Conservation (phyloP, 2,329 filamentous ascomycete species). For the Trichoderma oligosporum region DNA sequence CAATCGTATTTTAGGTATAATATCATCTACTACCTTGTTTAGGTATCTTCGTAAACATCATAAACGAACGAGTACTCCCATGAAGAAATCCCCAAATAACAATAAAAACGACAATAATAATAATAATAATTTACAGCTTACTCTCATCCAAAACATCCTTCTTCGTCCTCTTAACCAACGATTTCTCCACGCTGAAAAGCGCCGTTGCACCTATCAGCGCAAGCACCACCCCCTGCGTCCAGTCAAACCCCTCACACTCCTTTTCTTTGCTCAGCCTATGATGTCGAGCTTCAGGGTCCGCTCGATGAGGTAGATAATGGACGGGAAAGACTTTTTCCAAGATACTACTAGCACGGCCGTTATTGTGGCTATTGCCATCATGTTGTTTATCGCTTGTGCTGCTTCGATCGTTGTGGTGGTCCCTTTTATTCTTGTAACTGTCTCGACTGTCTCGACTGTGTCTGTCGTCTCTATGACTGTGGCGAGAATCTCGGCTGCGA, state of each 20-base stretch:
- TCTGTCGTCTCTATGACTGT: neutral
- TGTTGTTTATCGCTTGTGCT: neutral
- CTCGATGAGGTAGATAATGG: constrained; percentile 3
- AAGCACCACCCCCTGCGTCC: constrained; percentile 15
- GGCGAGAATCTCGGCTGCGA: neutral
- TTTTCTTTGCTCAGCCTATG: constrained; percentile 14
- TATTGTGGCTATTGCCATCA: neutral
- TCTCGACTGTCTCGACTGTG: neutral
- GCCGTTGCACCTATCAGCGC: constrained; percentile 18
- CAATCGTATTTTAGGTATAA: no score
- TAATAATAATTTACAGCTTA: neutral
- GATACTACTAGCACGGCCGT: neutral
- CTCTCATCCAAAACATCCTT: constrained; percentile 1
- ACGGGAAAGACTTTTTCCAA: neutral
- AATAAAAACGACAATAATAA: neutral
- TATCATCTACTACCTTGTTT: no score
- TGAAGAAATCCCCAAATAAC: no score
- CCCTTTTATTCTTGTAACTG: neutral
- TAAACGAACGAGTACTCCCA: no score
- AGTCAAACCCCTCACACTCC: constrained; percentile 17
- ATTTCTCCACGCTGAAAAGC: constrained; percentile 18
- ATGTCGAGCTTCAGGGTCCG: constrained; percentile 9
- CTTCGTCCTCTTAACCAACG: constrained; percentile 10
- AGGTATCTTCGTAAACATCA: no score
- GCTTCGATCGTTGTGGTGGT: neutral